These are phyloP conservation scores for Murraya koenigii DNA, from an alignment of 345 rosid species.

Conservation along the genomic window DNA sequence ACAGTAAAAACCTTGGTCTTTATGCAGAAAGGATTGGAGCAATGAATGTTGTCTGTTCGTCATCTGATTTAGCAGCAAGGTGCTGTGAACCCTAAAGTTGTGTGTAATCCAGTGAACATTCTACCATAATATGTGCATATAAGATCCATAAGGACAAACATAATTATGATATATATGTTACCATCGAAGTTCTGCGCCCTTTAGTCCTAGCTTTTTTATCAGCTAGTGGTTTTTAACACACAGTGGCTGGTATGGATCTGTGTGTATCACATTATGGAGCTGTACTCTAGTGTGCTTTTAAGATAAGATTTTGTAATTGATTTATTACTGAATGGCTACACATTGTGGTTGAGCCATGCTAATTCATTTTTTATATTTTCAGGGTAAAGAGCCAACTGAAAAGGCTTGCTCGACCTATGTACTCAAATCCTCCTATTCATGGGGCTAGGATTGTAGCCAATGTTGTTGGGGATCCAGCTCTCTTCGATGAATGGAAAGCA, in stretches of 20 bases:
- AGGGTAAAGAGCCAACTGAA: constrained; percentile 99
- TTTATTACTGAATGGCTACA: not conserved
- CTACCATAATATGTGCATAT: not conserved
- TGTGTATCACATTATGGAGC: not conserved
- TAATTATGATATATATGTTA: not conserved
- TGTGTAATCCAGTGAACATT: not conserved
- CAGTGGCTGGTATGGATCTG: not conserved
- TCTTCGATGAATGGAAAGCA: constrained; percentile 83
- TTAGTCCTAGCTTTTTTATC: not conserved
- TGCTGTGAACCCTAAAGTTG: constrained; percentile 12
- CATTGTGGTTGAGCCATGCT: not conserved
- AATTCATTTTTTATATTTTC: constrained; percentile 16
- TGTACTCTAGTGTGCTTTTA: not conserved
- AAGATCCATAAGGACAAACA: not conserved
- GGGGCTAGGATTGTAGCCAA: constrained; percentile 94
- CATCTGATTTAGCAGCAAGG: constrained; percentile 87
- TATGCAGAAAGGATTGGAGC: constrained; percentile 96
- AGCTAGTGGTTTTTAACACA: not conserved
- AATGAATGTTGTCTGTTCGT: constrained; percentile 79
- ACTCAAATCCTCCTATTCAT: constrained; percentile 94
- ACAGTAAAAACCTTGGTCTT: constrained; percentile 91
- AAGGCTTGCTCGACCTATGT: constrained; percentile 95
- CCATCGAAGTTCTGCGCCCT: not conserved
- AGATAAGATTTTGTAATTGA: not conserved
- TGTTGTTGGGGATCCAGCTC: constrained; percentile 78